Percentiles rank a stretch among this genome's conserved stretches.
These are phyloP conservation scores for Malassezia sp. DNA, from an alignment of 1,284 basidiomycete species.

Conservation along the genomic window DNA sequence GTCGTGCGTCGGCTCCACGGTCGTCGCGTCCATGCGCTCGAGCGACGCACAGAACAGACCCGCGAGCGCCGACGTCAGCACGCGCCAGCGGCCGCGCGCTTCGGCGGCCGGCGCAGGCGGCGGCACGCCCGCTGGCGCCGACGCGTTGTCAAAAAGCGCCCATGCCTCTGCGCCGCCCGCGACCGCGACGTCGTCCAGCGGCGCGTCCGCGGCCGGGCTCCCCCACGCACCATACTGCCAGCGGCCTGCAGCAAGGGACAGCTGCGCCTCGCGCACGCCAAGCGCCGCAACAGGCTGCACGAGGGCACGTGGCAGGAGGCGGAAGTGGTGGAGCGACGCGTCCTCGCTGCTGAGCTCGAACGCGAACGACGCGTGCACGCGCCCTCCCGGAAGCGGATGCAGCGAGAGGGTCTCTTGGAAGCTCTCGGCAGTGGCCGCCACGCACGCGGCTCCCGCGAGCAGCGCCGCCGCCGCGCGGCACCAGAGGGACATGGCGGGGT, in stretches of 20 bases:
- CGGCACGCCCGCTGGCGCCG: no score
- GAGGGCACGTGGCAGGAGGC: constrained; percentile 67
- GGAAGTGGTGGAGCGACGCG: constrained; percentile 16
- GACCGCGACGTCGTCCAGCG: constrained; percentile 51
- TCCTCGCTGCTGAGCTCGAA: constrained; percentile 26
- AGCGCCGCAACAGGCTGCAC: constrained; percentile 75
- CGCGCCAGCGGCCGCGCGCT: constrained; percentile 55
- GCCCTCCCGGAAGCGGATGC: constrained; percentile 68
- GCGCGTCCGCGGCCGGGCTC: constrained; percentile 13
- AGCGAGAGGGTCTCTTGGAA: constrained; percentile 59
- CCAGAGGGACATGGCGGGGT: neutral
- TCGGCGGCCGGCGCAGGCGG: neutral
- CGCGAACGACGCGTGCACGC: constrained; percentile 65
- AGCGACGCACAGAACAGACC: constrained; percentile 90
- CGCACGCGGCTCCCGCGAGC: neutral
- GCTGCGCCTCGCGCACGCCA: constrained; percentile 70
- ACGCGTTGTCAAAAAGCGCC: constrained; percentile 51
- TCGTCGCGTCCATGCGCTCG: constrained; percentile 49
- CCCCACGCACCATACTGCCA: constrained; percentile 78
- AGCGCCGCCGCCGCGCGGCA: neutral
- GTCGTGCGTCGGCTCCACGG: constrained; percentile 18
- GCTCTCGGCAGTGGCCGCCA: constrained; percentile 15
- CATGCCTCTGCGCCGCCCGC: constrained; percentile 78
- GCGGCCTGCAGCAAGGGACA: constrained; percentile 72
- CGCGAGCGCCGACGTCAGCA: constrained; percentile 72